Conservation (phyloP, 192 early-diverging fungal genomes). For the Funneliformis geosporum region DNA sequence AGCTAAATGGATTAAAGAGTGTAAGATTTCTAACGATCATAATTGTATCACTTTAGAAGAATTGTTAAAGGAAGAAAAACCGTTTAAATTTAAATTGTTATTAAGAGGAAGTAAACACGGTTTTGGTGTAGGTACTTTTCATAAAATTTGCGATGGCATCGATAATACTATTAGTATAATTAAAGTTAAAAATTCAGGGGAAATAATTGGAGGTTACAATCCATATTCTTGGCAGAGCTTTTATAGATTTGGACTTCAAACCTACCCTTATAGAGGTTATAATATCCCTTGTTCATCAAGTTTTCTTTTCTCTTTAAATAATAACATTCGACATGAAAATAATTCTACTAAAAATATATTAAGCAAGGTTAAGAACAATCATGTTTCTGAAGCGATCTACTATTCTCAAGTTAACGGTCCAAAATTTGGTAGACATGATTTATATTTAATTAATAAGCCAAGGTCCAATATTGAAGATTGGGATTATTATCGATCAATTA, state of each 20-base stretch:
- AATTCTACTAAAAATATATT: no score
- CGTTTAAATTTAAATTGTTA: not conserved
- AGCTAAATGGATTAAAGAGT: slow-evolving; percentile 7
- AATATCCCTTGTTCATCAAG: not conserved
- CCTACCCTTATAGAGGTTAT: not conserved
- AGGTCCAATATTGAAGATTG: no score
- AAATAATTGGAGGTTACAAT: slow-evolving; percentile 2
- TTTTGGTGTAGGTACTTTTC: not conserved
- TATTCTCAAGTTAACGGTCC: no score
- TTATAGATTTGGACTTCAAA: not conserved
- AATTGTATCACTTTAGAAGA: no score
- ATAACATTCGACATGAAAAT: no score
- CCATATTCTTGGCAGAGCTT: not conserved
- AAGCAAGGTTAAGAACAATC: no score
- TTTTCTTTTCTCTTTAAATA: no score
- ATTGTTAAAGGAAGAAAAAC: not conserved
- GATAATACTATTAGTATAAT: not conserved
- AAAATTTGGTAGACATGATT: no score
- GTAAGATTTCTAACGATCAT: not conserved
- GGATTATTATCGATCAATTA: no score
- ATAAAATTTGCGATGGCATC: not conserved
- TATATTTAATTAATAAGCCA: not conserved
- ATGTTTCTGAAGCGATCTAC: no score
- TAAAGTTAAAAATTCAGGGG: not conserved
- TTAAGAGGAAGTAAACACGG: slow-evolving; percentile 1